Base-by-base conservation (phyloP, 352 stramenopile genomes). In the Pseudoperonospora humuli region DNA sequence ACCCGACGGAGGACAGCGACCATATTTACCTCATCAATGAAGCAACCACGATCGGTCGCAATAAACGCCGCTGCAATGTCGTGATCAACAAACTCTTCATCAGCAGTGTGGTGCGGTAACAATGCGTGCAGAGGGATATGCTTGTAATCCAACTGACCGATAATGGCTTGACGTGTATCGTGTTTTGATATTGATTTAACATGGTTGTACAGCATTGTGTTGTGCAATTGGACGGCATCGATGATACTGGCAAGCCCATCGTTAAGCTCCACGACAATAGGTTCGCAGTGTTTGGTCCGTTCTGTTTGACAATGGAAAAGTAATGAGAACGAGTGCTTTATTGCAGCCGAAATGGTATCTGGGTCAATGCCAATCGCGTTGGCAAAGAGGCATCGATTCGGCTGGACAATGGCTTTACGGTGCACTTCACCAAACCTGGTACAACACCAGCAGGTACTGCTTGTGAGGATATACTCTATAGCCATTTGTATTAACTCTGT, bases 371-470 rank as follows among this genome's bases (percentile, higher is more conserved):
- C 21, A 64, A 70, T 43, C 59, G 43, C 19, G 40, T 87, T 8
- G 72, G 73, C 31, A 77, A 73, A 50, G 50, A 45, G 4, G 54
- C 61, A 5, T 61, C 48, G 13, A 49, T 48, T 13, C 21, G 32
- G 17, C 31, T 90, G 11, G 33, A 45, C 25, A 50, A 55, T 1
- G 77, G 75, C 18, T 58, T 53, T 50, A 87, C 73, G 1, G 45
- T 90, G 18, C 77, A 90, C 44, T 86, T 90, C 24, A 85, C 75
- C 3, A 80, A 69, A 17, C 77, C 77, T 31, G 75, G 73, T 8
- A 45, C 71, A 9, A 52, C 56, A 21, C 45, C 53, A 8, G 25
- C 56, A 64, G 52, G 45, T 66, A 52, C 23, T 29, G 26, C n/a
- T 14, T 29, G 3, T 10, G 1, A 29, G 4, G 1, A n/a, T 4